A percentile compares a stretch with the other conserved stretches of the same genome.
Conservation (phyloP, 345 rosid species). For the Lumnitzera littorea region DNA sequence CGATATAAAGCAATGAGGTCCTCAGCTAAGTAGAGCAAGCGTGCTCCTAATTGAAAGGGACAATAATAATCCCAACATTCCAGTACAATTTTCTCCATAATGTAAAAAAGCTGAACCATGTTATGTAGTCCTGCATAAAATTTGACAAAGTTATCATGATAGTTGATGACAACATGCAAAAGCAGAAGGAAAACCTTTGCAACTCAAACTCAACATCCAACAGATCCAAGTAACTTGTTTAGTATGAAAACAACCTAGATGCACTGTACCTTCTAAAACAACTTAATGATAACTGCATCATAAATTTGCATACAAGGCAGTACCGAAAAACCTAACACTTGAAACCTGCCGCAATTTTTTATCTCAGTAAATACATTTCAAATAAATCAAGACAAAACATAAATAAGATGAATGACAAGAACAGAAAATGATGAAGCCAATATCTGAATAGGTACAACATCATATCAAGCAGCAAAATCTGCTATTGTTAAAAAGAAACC, state of each 20-base stretch:
- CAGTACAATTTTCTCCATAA: conserved; percentile 39
- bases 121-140: conserved; percentile 66
- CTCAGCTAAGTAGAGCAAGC: too few relatives aligned
- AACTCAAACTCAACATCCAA: conserved; percentile 31
- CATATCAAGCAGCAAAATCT: too few relatives aligned
- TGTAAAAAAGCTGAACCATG: conserved; percentile 49
- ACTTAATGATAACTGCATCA: conserved; percentile 61
- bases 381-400: conserved; percentile 22
- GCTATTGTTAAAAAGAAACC: too few relatives aligned
- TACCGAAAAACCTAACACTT: conserved; percentile 65
- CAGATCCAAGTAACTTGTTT: conserved; percentile 28
- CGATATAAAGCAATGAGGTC: too few relatives aligned
- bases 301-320: conserved; percentile 62
- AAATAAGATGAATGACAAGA: conserved; percentile 5
- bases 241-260: conserved; percentile 22
- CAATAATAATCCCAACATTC: conserved; percentile 26
- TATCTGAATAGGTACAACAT: too few relatives aligned
- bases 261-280: conserved; percentile 54
- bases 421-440: too few relatives aligned
- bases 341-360: conserved; percentile 56
- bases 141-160: conserved; percentile 54
- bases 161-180: conserved; percentile 11
- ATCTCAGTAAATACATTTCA: conserved; percentile 20
- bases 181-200: conserved; percentile 5
- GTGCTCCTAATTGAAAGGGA: neutral